These are phyloP conservation scores for Aspergillus avenaceus DNA, from an alignment of 495 filamentous ascomycete species.

Conservation along the genomic window DNA sequence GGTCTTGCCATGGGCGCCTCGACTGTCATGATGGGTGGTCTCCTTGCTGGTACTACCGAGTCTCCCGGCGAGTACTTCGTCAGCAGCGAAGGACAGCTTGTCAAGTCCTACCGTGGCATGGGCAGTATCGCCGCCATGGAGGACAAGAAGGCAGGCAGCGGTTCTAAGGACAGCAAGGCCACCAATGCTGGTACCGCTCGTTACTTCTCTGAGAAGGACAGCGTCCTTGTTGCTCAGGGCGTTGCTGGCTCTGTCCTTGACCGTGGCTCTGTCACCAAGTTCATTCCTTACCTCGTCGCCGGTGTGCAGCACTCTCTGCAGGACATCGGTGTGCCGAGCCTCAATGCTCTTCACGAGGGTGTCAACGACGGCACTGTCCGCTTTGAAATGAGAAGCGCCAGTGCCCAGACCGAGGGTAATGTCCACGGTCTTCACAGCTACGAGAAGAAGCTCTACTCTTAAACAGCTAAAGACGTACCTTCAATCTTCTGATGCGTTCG, in stretches of 20 bases:
- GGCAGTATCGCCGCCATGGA: conserved; percentile 99
- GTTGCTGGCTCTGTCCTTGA: conserved; percentile 76
- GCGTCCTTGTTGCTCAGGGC: conserved; percentile 92
- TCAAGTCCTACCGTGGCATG: conserved; percentile 99
- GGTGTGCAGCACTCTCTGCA: conserved; percentile 96
- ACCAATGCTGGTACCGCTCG: conserved; percentile 95
- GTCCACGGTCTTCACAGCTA: conserved; percentile 96
- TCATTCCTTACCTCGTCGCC: conserved; percentile 90
- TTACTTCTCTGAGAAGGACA: conserved; percentile 97
- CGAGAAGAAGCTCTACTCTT: conserved; percentile 98
- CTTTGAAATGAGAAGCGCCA: conserved; percentile 91
- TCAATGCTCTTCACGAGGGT: conserved; percentile 68
- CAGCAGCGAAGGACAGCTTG: conserved; percentile 88
- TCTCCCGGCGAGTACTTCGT: conserved; percentile 97
- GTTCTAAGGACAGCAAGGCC: conserved; percentile 67
- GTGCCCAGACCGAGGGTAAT: conserved; percentile 91
- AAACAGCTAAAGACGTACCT: conserved; percentile 26
- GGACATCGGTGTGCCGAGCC: conserved; percentile 82
- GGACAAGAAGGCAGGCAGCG: conserved; percentile 81
- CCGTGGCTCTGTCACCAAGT: conserved; percentile 82
- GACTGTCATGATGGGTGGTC: conserved; percentile 98
- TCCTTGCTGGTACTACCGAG: conserved; percentile 95
- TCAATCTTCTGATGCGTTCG: conserved; percentile 9
- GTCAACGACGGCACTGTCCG: conserved; percentile 75
- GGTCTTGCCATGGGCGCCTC: conserved; percentile 90